phyloP scores from a whole-genome alignment of 192 early-diverging fungal species.

The Coemansia sp. region DNA sequence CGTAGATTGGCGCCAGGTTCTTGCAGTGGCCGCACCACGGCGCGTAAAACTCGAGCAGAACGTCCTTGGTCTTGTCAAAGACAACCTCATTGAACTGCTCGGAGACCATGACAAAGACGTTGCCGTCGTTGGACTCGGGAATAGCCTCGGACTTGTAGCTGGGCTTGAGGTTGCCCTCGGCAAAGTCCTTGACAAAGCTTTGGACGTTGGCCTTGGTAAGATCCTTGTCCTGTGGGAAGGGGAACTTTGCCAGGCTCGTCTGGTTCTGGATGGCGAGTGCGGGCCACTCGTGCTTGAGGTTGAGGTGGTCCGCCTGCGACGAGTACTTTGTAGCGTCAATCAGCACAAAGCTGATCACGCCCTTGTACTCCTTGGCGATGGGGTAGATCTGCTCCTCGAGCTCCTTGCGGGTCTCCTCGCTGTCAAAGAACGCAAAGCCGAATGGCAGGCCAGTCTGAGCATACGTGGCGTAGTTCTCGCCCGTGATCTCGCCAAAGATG shows the following conservation, averaged over 20 bases:
- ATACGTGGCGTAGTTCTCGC: constrained; percentile 86
- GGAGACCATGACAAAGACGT: constrained; percentile 90
- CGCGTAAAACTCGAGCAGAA: constrained; percentile 92
- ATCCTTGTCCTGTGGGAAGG: constrained; percentile 71
- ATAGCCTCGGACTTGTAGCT: constrained; percentile 80
- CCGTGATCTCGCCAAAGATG: constrained; percentile 85
- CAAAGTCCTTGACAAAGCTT: constrained; percentile 65
- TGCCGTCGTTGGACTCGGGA: constrained; percentile 82
- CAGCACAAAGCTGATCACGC: constrained; percentile 88
- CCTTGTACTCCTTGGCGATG: constrained; percentile 83
- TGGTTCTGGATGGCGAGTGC: constrained; percentile 88
- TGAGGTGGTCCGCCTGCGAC: constrained; percentile 83
- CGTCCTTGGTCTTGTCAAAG: constrained; percentile 81
- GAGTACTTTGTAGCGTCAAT: constrained; percentile 86
- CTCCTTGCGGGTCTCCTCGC: constrained; percentile 59
- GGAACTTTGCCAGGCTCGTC: constrained; percentile 76
- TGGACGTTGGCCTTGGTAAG: constrained; percentile 62
- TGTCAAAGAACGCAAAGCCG: constrained; percentile 82
- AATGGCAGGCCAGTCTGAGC: constrained; percentile 86
- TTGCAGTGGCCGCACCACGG: constrained; percentile 89
- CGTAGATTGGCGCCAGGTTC: constrained; percentile 71
- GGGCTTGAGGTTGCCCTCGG: constrained; percentile 68
- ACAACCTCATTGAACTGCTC: constrained; percentile 83
- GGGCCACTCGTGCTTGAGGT: constrained; percentile 90
- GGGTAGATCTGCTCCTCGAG: constrained; percentile 63